Evolutionary conservation across 1,284 basidiomycete species (phyloP).

Genomic region (Vanrija pseudolonga): DNA sequence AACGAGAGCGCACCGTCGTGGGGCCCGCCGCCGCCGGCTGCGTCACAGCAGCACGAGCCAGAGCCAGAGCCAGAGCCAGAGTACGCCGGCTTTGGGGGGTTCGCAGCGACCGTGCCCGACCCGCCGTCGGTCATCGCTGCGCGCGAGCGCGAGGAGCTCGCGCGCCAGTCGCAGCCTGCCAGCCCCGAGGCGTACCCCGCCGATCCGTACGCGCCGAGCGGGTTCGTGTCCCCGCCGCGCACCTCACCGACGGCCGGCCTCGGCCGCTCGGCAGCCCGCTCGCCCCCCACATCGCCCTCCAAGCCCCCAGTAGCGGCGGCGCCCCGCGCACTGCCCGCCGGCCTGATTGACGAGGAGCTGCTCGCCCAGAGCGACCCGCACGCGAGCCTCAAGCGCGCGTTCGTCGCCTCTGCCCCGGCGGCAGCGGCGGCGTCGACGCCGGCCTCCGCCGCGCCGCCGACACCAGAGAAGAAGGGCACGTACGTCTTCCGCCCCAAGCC

Average conservation of each 20-base stretch:
- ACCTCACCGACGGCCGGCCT: background rate
- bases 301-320: conserved; percentile 1
- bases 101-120: conserved; percentile 20
- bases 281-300: conserved; percentile 4
- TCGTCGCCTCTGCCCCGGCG: conserved; percentile 15
- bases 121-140: conserved; percentile 44
- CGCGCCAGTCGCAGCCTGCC: background rate
- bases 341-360: conserved; percentile 43
- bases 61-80: background rate
- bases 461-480: conserved; percentile 15
- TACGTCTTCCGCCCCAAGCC: conserved; percentile 33
- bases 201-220: conserved; percentile 1
- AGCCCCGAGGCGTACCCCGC: background rate
- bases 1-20: conserved; percentile 5
- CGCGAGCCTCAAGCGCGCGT: conserved; percentile 42
- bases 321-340: conserved; percentile 9
- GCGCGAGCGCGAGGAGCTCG: conserved; percentile 27
- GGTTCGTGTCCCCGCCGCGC: background rate
- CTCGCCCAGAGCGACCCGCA: conserved; percentile 41
- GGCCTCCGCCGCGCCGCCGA: background rate
- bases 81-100: background rate
- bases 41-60: background rate
- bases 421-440: background rate
- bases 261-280: background rate
- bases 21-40: background rate